A percentile compares a stretch with the other conserved stretches of the same genome.
These are phyloP conservation scores for Trichocladium uniseriatum DNA, from an alignment of 495 filamentous ascomycete genomes.

Conservation along the genomic window DNA sequence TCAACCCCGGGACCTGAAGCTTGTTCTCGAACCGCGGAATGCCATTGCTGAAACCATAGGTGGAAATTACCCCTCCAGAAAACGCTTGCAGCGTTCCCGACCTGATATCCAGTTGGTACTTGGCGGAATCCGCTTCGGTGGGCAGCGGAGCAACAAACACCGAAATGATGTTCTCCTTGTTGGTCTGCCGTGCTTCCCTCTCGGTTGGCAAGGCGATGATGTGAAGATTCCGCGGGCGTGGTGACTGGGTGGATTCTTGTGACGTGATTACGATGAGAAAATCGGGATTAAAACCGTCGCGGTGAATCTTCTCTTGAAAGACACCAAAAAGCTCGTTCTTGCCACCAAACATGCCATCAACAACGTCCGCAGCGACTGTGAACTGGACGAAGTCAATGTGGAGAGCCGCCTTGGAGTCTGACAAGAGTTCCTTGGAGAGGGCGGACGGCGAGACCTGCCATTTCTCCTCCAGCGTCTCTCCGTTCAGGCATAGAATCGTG, in stretches of 20 bases:
- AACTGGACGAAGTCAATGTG: conserved; percentile 34
- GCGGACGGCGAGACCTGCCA: conserved; percentile 30
- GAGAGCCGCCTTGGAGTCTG: conserved; percentile 18
- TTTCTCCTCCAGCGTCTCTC: conserved; percentile 32
- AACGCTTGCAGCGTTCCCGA: conserved; percentile 49
- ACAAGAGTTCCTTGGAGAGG: conserved; percentile 31
- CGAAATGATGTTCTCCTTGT: conserved; percentile 17
- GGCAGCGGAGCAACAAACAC: conserved; percentile 24
- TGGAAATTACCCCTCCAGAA: conserved; percentile 30
- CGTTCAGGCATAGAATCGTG: conserved; percentile 29
- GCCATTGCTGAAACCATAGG: conserved; percentile 43
- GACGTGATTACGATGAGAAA: conserved; percentile 40
- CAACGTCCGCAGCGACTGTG: conserved; percentile 30
- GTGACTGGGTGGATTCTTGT: background rate
- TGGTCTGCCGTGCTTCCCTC: conserved; percentile 15
- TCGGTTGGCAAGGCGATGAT: conserved; percentile 34
- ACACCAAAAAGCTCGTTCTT: conserved; percentile 30
- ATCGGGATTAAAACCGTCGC: conserved; percentile 37
- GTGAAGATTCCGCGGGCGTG: conserved; percentile 34
- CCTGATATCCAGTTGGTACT: conserved; percentile 46
- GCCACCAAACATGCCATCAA: conserved; percentile 37
- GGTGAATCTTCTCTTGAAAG: conserved; percentile 29
- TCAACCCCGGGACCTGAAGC: conserved; percentile 27
- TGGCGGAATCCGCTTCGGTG: conserved; percentile 8
- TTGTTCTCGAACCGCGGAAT: conserved; percentile 37